phyloP scores from a whole-genome alignment of 768 basidiomycete genomes.

The Calocybe cyanea region DNA sequence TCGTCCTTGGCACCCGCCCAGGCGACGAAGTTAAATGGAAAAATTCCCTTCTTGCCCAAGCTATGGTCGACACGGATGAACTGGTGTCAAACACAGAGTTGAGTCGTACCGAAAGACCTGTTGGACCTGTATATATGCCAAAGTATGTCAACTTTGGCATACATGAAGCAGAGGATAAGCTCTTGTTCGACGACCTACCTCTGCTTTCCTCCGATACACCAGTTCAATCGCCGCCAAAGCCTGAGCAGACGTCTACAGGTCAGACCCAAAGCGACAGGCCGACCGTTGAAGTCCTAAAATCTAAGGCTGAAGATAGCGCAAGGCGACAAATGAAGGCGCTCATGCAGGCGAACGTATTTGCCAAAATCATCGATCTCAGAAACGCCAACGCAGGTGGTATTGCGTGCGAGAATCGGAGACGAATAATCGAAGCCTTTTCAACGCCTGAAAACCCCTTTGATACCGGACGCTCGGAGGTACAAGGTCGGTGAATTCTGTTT shows the following conservation, averaged over 20 bases:
- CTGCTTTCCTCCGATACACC: conserved; percentile 29
- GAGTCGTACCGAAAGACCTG: conserved; percentile 21
- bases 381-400: conserved; percentile 89
- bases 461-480: conserved; percentile 83
- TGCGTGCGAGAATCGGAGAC: conserved; percentile 77
- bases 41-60: conserved; percentile 58
- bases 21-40: conserved; percentile 67
- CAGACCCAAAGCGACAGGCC: not conserved
- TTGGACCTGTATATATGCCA: conserved; percentile 46
- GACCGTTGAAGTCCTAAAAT: conserved; percentile 4
- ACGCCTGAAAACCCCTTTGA: conserved; percentile 61
- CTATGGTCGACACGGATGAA: conserved; percentile 55
- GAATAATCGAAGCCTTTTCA: conserved; percentile 81
- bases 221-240: no score
- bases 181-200: conserved; percentile 70
- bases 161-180: conserved; percentile 47
- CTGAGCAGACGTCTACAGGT: no score
- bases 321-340: conserved; percentile 31
- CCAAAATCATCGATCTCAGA: conserved; percentile 72
- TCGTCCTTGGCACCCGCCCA: conserved; percentile 70
- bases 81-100: conserved; percentile 28
- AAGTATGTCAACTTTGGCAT: conserved; percentile 62
- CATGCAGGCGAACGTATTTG: conserved; percentile 52
- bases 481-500: conserved; percentile 48
- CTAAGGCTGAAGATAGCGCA: not conserved